Base-by-base conservation (phyloP, 352 stramenopile genomes). In the Globisporangium abappressorium region DNA sequence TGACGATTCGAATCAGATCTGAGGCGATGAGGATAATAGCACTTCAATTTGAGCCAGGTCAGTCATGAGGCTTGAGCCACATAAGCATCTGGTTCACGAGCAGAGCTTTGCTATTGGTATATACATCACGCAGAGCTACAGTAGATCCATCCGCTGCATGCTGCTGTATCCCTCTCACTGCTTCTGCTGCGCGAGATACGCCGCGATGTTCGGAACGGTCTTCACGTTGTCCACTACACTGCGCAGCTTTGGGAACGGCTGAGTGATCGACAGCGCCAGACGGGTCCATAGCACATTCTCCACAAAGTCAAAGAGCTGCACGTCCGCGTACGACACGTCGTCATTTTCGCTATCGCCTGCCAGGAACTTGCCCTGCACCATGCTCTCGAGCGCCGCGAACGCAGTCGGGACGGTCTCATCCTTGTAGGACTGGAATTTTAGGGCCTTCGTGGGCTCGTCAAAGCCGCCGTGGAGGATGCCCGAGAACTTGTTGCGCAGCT, bases 291-390 rank as follows among this genome's bases (percentile, higher is more conserved):
- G 26, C 53, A 58, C 53, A 4, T 58, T 58, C 26, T 58, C 53
- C 26, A 58, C 53, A 58, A 58, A 58, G 53, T 58, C 26, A 24
- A 81, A 74, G 24, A 84, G 55, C 18, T 74, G 57, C 33, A 91
- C 2, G 55, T 91, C 82, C 0, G 73, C 75, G 26, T 76, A 63
- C 51, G 74, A 77, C 15, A 75, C 3, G 57, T 76, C 71, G 38
- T 12, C 36, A 2, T 43, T 5, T 15, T 43, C 36, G 36, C 15
- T 9, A 15, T 84, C 77, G 18, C 80, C 83, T 2, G 84, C 69
- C 59, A 92, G 71, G 57, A 82, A 92, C 64, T 76, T 77, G 49
- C 78, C 80, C n/a, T 65, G 36, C 24, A 91, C 69, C 30, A 76
- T 55, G 28, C 63, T 74, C 64, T 91, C 79, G 0, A 91, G 58